Conservation (phyloP, 2,329 filamentous ascomycete species). For the Colletotrichum ledebouriae region DNA sequence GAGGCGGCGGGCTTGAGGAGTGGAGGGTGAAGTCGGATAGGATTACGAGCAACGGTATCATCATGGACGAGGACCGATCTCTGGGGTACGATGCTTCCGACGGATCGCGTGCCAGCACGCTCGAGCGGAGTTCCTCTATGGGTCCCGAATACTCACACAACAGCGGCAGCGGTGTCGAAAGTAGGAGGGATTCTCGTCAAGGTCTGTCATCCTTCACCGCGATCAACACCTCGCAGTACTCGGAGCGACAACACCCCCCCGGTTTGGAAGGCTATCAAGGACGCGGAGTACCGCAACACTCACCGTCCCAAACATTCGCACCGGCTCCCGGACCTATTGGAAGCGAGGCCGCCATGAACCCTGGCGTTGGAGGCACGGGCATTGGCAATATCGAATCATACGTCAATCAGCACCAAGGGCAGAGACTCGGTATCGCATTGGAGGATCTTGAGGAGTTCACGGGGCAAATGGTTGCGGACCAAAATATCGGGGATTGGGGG, state of each 20-base stretch:
- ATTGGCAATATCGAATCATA: slow-evolving; percentile 32
- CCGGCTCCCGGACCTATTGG: background rate
- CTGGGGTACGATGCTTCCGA: slow-evolving; percentile 45
- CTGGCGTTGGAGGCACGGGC: background rate
- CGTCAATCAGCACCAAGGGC: slow-evolving; percentile 34
- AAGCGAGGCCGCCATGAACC: slow-evolving; percentile 3
- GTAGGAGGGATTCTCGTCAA: slow-evolving; percentile 44
- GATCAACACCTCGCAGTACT: slow-evolving; percentile 49
- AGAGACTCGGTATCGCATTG: slow-evolving; percentile 28
- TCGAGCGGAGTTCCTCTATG: slow-evolving; percentile 49
- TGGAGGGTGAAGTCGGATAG: slow-evolving; percentile 59
- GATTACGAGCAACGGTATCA: slow-evolving; percentile 60
- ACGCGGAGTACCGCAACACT: slow-evolving; percentile 24
- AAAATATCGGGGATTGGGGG: slow-evolving; percentile 30
- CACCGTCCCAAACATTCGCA: slow-evolving; percentile 27
- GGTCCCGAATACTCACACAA: slow-evolving; percentile 45
- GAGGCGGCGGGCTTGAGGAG: slow-evolving; percentile 67
- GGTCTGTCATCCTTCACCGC: slow-evolving; percentile 54
- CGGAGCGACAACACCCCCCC: background rate
- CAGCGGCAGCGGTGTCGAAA: slow-evolving; percentile 24
- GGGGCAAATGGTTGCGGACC: slow-evolving; percentile 30
- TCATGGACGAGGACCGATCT: slow-evolving; percentile 51
- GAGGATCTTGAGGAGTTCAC: slow-evolving; percentile 38
- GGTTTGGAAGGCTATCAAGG: slow-evolving; percentile 15
- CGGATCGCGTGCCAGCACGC: slow-evolving; percentile 48